A percentile compares a stretch with the other conserved stretches of the same genome.
Conservation (phyloP, 2,329 filamentous ascomycete genomes). For the Venturia effusa region DNA sequence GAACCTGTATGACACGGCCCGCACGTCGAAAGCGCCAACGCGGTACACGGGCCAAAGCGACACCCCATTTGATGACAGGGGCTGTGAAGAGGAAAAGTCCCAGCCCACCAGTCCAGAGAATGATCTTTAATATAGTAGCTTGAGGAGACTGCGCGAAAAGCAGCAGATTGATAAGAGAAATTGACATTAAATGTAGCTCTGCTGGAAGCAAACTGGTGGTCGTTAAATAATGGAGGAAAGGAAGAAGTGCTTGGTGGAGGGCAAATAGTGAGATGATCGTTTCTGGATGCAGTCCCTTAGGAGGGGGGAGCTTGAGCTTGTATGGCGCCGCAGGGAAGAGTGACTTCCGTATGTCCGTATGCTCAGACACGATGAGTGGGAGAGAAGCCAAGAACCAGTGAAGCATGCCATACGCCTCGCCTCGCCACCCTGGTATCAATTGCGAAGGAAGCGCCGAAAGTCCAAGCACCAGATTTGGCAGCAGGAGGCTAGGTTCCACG, state of each 20-base stretch:
- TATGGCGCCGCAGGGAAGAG: conserved; percentile 24
- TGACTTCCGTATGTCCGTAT: conserved; percentile 25
- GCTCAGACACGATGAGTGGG: conserved; percentile 49
- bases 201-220: conserved; percentile 80
- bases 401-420: conserved; percentile 48
- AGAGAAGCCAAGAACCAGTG: conserved; percentile 71
- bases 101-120: conserved; percentile 54
- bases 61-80: conserved; percentile 69
- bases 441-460: conserved; percentile 65
- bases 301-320: conserved; percentile 23
- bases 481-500: conserved; percentile 48
- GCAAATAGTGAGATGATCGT: conserved; percentile 61
- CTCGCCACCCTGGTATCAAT: conserved; percentile 33
- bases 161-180: conserved; percentile 70
- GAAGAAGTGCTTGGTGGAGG: conserved; percentile 67
- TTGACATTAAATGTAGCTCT: conserved; percentile 79
- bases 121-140: conserved; percentile 29
- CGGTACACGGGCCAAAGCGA: conserved; percentile 76
- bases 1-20: conserved; percentile 31
- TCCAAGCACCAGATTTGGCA: conserved; percentile 74
- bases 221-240: conserved; percentile 66
- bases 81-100: conserved; percentile 62
- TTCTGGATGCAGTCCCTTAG: conserved; percentile 41
- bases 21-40: conserved; percentile 74
- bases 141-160: conserved; percentile 59